Conservation (phyloP, 2,329 filamentous ascomycete genomes). For the Epichloe baconii region DNA sequence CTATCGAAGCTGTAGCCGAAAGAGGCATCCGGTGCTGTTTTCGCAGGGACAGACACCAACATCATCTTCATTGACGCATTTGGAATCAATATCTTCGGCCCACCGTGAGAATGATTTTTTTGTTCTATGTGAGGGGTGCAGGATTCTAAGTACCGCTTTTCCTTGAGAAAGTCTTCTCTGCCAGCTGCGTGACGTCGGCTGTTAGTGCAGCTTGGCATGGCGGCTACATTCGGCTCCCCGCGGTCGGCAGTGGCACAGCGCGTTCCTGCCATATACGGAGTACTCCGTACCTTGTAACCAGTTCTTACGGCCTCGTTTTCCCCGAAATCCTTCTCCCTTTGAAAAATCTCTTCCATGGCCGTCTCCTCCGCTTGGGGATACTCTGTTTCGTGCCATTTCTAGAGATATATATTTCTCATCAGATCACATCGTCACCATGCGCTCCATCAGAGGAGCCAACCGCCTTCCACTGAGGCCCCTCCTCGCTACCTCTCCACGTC, state of each 20-base stretch:
- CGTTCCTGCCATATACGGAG: neutral
- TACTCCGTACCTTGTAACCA: no score
- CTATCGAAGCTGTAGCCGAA: no score
- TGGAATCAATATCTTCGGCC: no score
- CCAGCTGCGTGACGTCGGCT: no score
- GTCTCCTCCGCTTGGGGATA: slow-evolving; percentile 1
- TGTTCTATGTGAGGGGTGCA: no score
- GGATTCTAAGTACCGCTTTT: no score
- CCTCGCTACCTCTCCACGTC: slow-evolving; percentile 23
- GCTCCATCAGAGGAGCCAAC: slow-evolving; percentile 39
- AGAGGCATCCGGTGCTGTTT: no score
- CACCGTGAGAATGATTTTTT: no score
- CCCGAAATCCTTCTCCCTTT: neutral
- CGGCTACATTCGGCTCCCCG: slow-evolving; percentile 22
- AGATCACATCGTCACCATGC: slow-evolving; percentile 27
- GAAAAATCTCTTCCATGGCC: neutral
- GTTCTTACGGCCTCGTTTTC: neutral
- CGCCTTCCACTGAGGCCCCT: slow-evolving; percentile 33
- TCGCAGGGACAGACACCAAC: no score
- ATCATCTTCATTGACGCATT: no score
- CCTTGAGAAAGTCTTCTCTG: no score
- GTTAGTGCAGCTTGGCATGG: neutral
- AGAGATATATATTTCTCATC: neutral
- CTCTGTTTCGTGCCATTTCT: slow-evolving; percentile 5
- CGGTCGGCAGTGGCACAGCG: slow-evolving; percentile 11